Conservation (phyloP, 208 protist species). For the Acanthamoeba divionensis region DNA sequence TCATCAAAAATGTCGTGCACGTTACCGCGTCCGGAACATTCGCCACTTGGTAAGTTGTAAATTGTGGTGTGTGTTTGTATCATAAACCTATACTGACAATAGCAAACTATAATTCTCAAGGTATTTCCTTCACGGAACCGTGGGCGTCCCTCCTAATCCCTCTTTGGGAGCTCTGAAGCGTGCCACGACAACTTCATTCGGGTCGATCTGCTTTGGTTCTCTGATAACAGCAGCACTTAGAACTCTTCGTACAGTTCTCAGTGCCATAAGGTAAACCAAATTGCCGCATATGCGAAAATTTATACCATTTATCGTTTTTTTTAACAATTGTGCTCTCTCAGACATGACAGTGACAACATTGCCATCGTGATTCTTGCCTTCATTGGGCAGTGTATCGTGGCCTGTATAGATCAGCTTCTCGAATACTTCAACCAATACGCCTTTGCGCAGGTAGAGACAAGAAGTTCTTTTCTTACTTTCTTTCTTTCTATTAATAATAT, state of each 20-base stretch:
- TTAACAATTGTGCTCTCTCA: neutral
- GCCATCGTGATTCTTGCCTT: constrained; percentile 48
- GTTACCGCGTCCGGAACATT: constrained; percentile 54
- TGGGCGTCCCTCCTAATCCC: constrained; percentile 61
- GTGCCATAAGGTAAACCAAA: neutral
- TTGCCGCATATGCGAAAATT: neutral
- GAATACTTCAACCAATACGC: constrained; percentile 67
- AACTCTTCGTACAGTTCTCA: constrained; percentile 52
- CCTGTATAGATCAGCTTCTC: constrained; percentile 38
- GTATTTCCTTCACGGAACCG: constrained; percentile 63
- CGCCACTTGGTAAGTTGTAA: constrained; percentile 66
- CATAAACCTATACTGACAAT: no score
- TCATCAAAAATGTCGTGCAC: constrained; percentile 71
- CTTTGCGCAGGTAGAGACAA: constrained; percentile 50
- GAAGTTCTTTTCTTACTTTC: neutral
- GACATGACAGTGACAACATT: constrained; percentile 37
- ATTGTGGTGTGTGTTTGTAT: no score
- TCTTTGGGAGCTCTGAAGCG: constrained; percentile 54
- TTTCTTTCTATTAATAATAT: neutral
- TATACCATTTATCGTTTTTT: neutral
- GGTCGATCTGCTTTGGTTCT: constrained; percentile 69
- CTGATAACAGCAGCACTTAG: constrained; percentile 60
- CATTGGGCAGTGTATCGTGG: constrained; percentile 54
- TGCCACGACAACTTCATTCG: constrained; percentile 69
- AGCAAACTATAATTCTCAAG: no score